phyloP scores from a whole-genome alignment of 331 rosid species.

The Rosa hybrid region DNA sequence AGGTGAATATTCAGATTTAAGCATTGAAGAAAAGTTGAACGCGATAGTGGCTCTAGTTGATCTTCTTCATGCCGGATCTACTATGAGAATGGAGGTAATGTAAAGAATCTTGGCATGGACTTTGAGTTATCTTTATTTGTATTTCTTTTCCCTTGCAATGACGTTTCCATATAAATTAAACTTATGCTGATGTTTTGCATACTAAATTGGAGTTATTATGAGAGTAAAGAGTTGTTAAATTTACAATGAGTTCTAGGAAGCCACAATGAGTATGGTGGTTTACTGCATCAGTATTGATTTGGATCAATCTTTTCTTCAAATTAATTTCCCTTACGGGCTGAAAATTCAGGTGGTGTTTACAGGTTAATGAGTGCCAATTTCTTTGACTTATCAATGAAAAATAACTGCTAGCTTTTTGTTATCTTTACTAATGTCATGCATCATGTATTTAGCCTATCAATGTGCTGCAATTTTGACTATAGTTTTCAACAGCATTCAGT shows the following conservation, averaged over 20 bases:
- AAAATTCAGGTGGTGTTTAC: neutral
- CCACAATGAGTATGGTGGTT: neutral
- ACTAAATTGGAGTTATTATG: neutral
- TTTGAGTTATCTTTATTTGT: neutral
- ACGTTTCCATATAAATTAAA: neutral
- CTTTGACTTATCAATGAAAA: neutral
- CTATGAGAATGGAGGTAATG: constrained; percentile 75
- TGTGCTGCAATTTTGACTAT: neutral
- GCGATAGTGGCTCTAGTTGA: constrained; percentile 78
- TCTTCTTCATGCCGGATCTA: constrained; percentile 82
- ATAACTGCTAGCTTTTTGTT: neutral
- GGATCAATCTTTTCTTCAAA: neutral
- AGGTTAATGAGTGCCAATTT: neutral
- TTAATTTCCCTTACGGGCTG: neutral
- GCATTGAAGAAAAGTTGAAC: constrained; percentile 86
- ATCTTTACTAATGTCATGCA: neutral
- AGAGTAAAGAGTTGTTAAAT: neutral
- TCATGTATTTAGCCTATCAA: neutral
- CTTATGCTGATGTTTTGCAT: neutral
- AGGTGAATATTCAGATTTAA: constrained; percentile 86
- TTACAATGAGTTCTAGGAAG: neutral
- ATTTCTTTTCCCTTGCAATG: constrained; percentile 4
- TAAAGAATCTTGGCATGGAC: constrained; percentile 13
- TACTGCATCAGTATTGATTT: neutral
- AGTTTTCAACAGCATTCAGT: neutral